Conservation (phyloP, 352 stramenopile species). For the Globisporangium orthogonon region DNA sequence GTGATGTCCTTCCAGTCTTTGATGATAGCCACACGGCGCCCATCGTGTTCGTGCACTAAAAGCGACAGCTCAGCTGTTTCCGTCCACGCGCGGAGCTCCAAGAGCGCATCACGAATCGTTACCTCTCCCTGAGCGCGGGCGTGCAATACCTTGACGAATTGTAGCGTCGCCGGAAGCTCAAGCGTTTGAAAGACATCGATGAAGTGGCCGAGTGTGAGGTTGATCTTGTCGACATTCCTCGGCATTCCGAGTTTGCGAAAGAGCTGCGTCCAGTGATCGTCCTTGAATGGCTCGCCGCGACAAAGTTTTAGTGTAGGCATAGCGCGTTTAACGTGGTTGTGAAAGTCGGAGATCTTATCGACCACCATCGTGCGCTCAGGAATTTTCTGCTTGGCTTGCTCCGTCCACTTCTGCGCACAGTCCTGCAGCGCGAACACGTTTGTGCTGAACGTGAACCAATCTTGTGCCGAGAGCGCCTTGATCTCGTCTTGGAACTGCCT, state of each 20-base stretch:
- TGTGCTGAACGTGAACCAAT: slow-evolving; percentile 93
- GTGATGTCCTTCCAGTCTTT: slow-evolving; percentile 95
- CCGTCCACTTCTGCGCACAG: slow-evolving; percentile 86
- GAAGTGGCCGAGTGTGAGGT: slow-evolving; percentile 90
- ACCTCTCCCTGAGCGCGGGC: slow-evolving; percentile 90
- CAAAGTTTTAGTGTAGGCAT: slow-evolving; percentile 93
- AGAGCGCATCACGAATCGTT: slow-evolving; percentile 92
- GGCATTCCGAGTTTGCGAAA: slow-evolving; percentile 90
- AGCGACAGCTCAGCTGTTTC: slow-evolving; percentile 89
- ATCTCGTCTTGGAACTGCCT: slow-evolving; percentile 84
- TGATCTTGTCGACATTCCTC: slow-evolving; percentile 79
- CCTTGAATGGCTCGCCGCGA: slow-evolving; percentile 92
- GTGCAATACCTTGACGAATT: slow-evolving; percentile 93
- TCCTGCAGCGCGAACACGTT: slow-evolving; percentile 93
- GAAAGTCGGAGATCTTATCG: slow-evolving; percentile 75
- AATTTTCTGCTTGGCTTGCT: slow-evolving; percentile 69
- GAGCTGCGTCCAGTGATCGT: slow-evolving; percentile 94
- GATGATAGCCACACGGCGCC: slow-evolving; percentile 84
- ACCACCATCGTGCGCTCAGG: slow-evolving; percentile 57
- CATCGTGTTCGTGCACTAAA: slow-evolving; percentile 82
- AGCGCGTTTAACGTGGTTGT: slow-evolving; percentile 79
- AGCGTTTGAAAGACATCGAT: slow-evolving; percentile 68
- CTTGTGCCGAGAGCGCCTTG: slow-evolving; percentile 52
- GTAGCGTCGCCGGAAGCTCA: slow-evolving; percentile 74
- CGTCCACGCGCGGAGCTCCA: slow-evolving; percentile 91